These are phyloP conservation scores for Beauveria varroae DNA, from an alignment of 2,329 filamentous ascomycete genomes.

Conservation along the genomic window DNA sequence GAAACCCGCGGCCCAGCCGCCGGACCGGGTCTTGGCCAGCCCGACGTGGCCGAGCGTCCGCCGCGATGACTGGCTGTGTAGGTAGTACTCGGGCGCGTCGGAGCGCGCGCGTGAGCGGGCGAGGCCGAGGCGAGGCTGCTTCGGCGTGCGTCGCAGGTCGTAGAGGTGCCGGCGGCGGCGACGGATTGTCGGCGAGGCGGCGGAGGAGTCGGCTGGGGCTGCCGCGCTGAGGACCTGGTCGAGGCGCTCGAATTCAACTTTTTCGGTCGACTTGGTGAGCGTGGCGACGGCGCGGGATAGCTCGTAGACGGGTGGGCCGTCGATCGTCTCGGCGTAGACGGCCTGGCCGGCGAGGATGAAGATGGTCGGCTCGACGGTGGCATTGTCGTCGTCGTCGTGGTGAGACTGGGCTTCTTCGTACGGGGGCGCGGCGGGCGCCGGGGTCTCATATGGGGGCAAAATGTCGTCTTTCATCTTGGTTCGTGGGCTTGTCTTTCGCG, in stretches of 20 bases:
- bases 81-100: slow-evolving; percentile 4
- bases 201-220: neutral
- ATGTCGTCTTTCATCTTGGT: neutral
- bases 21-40: neutral
- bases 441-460: neutral
- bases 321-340: neutral
- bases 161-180: neutral
- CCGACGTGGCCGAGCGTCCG: slow-evolving; percentile 3
- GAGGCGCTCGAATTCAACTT: neutral
- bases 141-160: neutral
- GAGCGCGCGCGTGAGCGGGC: neutral
- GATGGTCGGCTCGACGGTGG: neutral
- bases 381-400: neutral
- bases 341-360: slow-evolving; percentile 1
- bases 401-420: neutral
- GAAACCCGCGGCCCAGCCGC: neutral
- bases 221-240: neutral
- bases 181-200: neutral
- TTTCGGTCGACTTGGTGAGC: neutral
- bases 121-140: slow-evolving; percentile 2
- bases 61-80: slow-evolving; percentile 1
- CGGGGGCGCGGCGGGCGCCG: neutral
- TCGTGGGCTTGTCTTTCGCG: neutral
- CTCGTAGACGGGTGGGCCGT: neutral
- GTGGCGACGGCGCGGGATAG: neutral